A percentile compares a stretch with the other conserved stretches of the same genome.
These are phyloP conservation scores for Trametes sp. DNA, from an alignment of 1,284 basidiomycete genomes.

Conservation along the genomic window DNA sequence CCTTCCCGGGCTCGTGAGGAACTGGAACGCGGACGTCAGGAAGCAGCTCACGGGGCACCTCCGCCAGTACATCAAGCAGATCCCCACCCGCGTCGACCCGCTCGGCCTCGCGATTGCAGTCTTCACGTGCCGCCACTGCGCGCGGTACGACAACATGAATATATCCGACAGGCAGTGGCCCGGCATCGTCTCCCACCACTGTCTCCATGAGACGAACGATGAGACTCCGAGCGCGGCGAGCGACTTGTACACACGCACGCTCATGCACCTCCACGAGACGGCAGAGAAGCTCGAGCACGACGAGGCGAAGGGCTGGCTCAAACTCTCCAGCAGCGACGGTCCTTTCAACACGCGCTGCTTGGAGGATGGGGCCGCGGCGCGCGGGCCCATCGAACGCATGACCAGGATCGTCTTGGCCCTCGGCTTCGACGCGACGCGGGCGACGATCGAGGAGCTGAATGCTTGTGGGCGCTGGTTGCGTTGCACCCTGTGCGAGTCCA, in stretches of 20 bases:
- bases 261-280: background rate
- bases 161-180: constrained; percentile 3
- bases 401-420: constrained; percentile 4
- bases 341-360: background rate
- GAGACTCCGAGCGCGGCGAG: background rate
- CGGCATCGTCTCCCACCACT: constrained; percentile 2
- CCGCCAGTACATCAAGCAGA: background rate
- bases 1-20: background rate
- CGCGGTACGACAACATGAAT: background rate
- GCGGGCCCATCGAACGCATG: background rate
- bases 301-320: background rate
- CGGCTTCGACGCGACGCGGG: constrained; percentile 7
- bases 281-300: background rate
- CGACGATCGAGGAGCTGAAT: constrained; percentile 1
- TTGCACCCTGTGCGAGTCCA: too few relatives aligned
- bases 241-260: background rate
- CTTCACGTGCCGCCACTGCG: background rate
- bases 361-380: background rate
- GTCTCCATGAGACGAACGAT: background rate
- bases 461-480: too few relatives aligned
- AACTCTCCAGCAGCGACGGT: too few relatives aligned
- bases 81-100: background rate
- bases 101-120: constrained; percentile 17
- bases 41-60: constrained; percentile 3
- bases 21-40: background rate